Evolutionary conservation across 2,329 filamentous ascomycete genomes (phyloP).

Genomic region (Grosmannia penicillata): DNA sequence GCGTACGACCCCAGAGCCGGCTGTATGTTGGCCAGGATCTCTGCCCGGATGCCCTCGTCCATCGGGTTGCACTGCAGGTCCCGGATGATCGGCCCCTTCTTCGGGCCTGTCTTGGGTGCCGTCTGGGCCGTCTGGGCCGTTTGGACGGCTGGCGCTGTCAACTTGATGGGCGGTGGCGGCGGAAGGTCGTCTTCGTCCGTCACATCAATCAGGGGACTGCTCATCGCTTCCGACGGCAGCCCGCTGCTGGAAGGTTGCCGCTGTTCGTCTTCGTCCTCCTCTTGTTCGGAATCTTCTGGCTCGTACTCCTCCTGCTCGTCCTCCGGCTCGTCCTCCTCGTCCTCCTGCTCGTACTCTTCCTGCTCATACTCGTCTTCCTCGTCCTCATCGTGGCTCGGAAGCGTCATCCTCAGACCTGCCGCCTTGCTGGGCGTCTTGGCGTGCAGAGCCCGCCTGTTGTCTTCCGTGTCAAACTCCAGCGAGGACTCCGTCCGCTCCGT

Average conservation of each 20-base stretch:
- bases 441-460: slow-evolving; percentile 39
- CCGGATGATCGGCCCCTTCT: slow-evolving; percentile 60
- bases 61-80: slow-evolving; percentile 83
- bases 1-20: slow-evolving; percentile 60
- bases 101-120: slow-evolving; percentile 6
- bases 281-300: slow-evolving; percentile 12
- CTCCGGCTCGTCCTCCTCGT: slow-evolving; percentile 22
- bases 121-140: slow-evolving; percentile 27
- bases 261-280: slow-evolving; percentile 21
- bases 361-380: slow-evolving; percentile 14
- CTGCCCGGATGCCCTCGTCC: slow-evolving; percentile 56
- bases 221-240: slow-evolving; percentile 13
- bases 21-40: slow-evolving; percentile 60
- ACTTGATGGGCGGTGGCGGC: slow-evolving; percentile 1
- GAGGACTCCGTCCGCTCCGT: slow-evolving; percentile 90
- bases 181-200: slow-evolving; percentile 21
- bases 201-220: slow-evolving; percentile 46
- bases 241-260: neutral
- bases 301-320: neutral
- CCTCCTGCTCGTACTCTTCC: slow-evolving; percentile 12
- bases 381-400: slow-evolving; percentile 15
- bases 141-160: slow-evolving; percentile 29
- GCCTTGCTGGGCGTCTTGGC: slow-evolving; percentile 66
- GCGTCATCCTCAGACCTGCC: slow-evolving; percentile 11
- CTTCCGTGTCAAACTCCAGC: slow-evolving; percentile 49